Percentiles rank a stretch among this genome's conserved stretches.
phyloP scores from a whole-genome alignment of 257 asterid species.

The Solanum pinnatisectum region DNA sequence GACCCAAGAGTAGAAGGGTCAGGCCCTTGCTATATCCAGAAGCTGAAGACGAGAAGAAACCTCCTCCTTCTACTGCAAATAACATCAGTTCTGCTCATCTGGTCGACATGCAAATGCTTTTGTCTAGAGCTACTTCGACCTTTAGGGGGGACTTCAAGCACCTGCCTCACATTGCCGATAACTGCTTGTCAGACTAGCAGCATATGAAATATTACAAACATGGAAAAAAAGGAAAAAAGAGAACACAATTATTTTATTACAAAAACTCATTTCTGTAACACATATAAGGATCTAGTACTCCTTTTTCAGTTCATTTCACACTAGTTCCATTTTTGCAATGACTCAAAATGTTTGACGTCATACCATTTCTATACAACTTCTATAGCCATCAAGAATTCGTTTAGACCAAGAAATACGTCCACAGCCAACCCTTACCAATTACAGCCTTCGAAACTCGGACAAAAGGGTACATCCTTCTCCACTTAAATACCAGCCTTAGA shows the following conservation, averaged over 20 bases:
- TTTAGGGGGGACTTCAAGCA: neutral
- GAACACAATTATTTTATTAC: neutral
- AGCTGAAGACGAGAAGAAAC: slow-evolving; percentile 98
- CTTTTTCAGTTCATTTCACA: neutral
- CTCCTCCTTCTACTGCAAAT: slow-evolving; percentile 99
- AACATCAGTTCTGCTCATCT: slow-evolving; percentile 95
- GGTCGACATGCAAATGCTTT: slow-evolving; percentile 30
- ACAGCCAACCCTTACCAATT: neutral
- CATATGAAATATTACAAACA: neutral
- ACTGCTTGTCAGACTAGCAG: neutral
- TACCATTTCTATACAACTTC: neutral
- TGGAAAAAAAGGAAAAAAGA: neutral
- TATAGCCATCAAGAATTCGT: neutral
- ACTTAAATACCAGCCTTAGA: neutral
- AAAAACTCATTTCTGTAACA: neutral
- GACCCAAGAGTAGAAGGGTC: slow-evolving; percentile 86
- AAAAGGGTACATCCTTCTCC: neutral
- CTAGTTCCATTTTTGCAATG: neutral
- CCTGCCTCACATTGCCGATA: slow-evolving; percentile 10
- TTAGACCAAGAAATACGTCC: neutral
- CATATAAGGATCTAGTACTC: neutral
- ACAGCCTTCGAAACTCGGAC: neutral
- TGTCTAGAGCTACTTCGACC: neutral
- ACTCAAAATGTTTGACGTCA: neutral
- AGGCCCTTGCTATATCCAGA: slow-evolving; percentile 96